Conservation (phyloP, 176 grass and related monocot species). For the Carex kokanica region DNA sequence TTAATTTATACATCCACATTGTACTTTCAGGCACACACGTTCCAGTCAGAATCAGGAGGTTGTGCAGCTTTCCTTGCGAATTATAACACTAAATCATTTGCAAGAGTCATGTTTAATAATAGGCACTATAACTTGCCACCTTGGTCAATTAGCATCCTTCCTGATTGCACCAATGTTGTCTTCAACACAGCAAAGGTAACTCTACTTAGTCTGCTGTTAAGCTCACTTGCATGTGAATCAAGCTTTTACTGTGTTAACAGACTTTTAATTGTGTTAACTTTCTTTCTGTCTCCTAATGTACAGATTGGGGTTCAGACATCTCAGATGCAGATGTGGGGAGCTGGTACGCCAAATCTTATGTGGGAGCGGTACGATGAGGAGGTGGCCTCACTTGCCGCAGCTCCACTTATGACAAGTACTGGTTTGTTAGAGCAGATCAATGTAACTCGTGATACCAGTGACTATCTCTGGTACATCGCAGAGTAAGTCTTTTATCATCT, state of each 20-base stretch:
- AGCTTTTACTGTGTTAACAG: background rate
- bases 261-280: constrained; percentile 19
- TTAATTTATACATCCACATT: constrained; percentile 9
- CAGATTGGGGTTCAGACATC: constrained; percentile 97
- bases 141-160: constrained; percentile 99
- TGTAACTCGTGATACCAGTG: constrained; percentile 77
- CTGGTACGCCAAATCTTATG: constrained; percentile 57
- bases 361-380: constrained; percentile 97
- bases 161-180: constrained; percentile 90
- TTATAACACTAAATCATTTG: constrained; percentile 77
- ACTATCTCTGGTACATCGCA: constrained; percentile 97
- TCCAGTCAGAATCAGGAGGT: constrained; percentile 53
- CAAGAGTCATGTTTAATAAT: constrained; percentile 78
- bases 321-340: constrained; percentile 94
- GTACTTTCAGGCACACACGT: constrained; percentile 69
- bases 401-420: constrained; percentile 51
- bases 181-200: constrained; percentile 96
- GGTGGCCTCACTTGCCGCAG: constrained; percentile 66
- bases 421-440: constrained; percentile 97
- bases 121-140: constrained; percentile 83
- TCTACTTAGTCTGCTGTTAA: constrained; percentile 19
- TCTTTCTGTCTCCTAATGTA: constrained; percentile 3
- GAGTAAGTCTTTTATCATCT: constrained; percentile 39
- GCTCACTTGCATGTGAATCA: background rate
- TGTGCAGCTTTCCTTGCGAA: constrained; percentile 93